phyloP scores from a whole-genome alignment of 176 grass and related monocot genomes.

The Hordeum vulgare region MorexV3_pseudomolecules_assembly NC_058523.1:551243415-551243914 shows the following conservation, averaged over 20 bases:
- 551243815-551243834: constrained; percentile 65
- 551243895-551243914: constrained; percentile 62
- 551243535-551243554: constrained; percentile 50
- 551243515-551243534: constrained; percentile 90
- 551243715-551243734: constrained; percentile 26
- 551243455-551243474: constrained; percentile 38
- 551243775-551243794: constrained; percentile 52
- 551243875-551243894: constrained; percentile 99
- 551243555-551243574: constrained; percentile 73
- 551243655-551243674: constrained; percentile 62
- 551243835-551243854: constrained; percentile 73
- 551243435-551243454: constrained; percentile 24
- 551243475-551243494: constrained; percentile 37
- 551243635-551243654: neutral
- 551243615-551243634: constrained; percentile 31
- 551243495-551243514: constrained; percentile 48
- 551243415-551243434: constrained; percentile 34
- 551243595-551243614: constrained; percentile 22
- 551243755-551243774: constrained; percentile 38
- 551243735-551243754: constrained; percentile 63
- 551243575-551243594: constrained; percentile 62
- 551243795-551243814: constrained; percentile 60
- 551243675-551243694: constrained; percentile 97
- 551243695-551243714: constrained; percentile 35
- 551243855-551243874: constrained; percentile 91